Evolutionary conservation across 202 grass and related monocot genomes (phyloP), one percentile per base, ranked within the genome.

Genomic region (Brachypodium distachyon): DNA sequence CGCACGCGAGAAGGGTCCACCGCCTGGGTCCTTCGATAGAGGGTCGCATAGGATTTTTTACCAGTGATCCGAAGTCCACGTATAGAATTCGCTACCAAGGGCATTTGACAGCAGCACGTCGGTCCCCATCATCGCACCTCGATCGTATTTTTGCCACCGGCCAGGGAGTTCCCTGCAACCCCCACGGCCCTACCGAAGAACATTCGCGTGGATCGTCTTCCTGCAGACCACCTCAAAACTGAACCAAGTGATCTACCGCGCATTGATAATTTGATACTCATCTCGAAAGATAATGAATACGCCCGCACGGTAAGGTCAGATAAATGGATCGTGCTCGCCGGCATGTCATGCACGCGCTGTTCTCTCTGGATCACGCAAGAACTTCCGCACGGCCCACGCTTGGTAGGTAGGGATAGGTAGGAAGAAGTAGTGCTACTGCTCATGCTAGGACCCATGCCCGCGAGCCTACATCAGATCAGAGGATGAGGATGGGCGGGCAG

Each of bases 291-390:
- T 29, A 33, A 8, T 27, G 40, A 51, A 58, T 71, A 83, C 66
- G 54, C 53, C 41, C 12, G 12, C 78, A 52, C 55, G 34, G 63
- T 10, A 33, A 62, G 59, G 59, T 37, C 32, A 21, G 51, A 9
- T 5, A 19, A 10, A 21, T 54, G 51, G 1, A 25, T 54, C 21
- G 23, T 26, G 9, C 18, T 39, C 36, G 47, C 12, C 3, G 3
- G 25, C 60, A 78, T 31, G 61, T 28, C 46, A 16, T 37, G n/a
- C 32, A 41, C 38, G 65, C 40, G 66, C 66, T 71, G 77, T 61
- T 80, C 65, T 18, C 9, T 13, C 65, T 48, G 65, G 21, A 81
- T 81, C 40, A n/a, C 50, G 37, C 80, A 57, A 47, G 26, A 21
- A 18, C 22, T 83, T 41, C 28, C 67, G 37, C 33, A 28, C 23